Conservation (phyloP, 2,329 filamentous ascomycete genomes). For the Capronia epimyces region DNA sequence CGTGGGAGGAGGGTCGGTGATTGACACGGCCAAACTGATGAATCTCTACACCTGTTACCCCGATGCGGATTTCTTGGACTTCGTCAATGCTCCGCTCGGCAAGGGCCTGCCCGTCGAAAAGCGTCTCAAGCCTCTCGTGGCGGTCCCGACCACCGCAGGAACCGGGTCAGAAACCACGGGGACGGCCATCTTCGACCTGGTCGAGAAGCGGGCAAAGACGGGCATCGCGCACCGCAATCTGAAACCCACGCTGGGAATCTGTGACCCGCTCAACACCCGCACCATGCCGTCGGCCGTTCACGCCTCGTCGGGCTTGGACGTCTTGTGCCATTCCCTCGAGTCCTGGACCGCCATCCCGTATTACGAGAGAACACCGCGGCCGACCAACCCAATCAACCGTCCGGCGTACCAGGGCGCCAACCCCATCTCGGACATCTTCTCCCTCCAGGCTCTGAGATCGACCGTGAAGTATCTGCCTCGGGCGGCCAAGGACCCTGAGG, state of each 20-base stretch:
- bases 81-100: slow-evolving; percentile 91
- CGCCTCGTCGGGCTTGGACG: slow-evolving; percentile 84
- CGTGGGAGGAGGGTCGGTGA: slow-evolving; percentile 88
- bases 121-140: slow-evolving; percentile 68
- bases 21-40: slow-evolving; percentile 98
- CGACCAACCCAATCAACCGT: slow-evolving; percentile 79
- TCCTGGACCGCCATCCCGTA: slow-evolving; percentile 98
- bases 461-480: slow-evolving; percentile 91
- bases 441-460: slow-evolving; percentile 71
- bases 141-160: slow-evolving; percentile 78
- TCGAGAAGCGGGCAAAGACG: slow-evolving; percentile 84
- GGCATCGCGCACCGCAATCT: slow-evolving; percentile 92
- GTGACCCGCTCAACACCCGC: slow-evolving; percentile 78
- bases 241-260: slow-evolving; percentile 89
- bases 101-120: slow-evolving; percentile 71
- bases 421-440: slow-evolving; percentile 96
- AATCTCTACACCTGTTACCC: slow-evolving; percentile 90
- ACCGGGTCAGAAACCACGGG: slow-evolving; percentile 93
- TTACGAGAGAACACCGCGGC: slow-evolving; percentile 74
- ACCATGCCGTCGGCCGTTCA: slow-evolving; percentile 96
- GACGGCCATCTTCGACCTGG: slow-evolving; percentile 95
- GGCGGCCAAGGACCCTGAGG: slow-evolving; percentile 79
- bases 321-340: slow-evolving; percentile 90
- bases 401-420: slow-evolving; percentile 97
- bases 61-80: slow-evolving; percentile 91